Percentiles rank a stretch among this genome's conserved stretches.
Evolutionary conservation across 2,329 filamentous ascomycete genomes (phyloP).

Genomic region (Penicillium sp.): DNA sequence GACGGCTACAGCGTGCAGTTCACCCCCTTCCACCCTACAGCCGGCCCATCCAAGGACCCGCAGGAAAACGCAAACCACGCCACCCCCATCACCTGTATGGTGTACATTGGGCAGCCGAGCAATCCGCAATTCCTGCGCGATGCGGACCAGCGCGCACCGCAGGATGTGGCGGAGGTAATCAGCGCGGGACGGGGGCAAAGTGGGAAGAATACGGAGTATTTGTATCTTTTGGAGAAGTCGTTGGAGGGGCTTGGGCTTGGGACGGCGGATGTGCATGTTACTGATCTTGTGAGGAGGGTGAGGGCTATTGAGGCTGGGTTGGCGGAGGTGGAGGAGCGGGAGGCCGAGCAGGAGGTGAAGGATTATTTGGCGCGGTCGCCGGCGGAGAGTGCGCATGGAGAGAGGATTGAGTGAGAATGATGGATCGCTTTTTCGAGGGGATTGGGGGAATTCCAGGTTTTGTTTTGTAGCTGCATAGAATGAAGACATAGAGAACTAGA

Average conservation of each 20-base stretch:
- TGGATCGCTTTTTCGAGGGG: neutral
- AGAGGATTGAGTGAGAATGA: slow-evolving; percentile 22
- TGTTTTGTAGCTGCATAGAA: neutral
- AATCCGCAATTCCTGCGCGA: slow-evolving; percentile 82
- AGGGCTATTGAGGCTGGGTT: slow-evolving; percentile 59
- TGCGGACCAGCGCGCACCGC: slow-evolving; percentile 66
- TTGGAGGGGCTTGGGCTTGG: slow-evolving; percentile 72
- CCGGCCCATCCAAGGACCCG: neutral
- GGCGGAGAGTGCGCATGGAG: slow-evolving; percentile 9
- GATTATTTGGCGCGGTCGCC: slow-evolving; percentile 26
- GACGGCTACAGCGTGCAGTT: slow-evolving; percentile 96
- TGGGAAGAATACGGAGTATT: slow-evolving; percentile 86
- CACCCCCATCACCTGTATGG: slow-evolving; percentile 60
- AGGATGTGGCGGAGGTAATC: slow-evolving; percentile 79
- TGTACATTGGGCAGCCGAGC: slow-evolving; percentile 91
- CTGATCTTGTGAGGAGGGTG: slow-evolving; percentile 75
- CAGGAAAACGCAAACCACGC: neutral
- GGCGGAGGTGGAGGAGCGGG: slow-evolving; percentile 34
- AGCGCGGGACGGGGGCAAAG: slow-evolving; percentile 75
- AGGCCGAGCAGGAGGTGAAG: slow-evolving; percentile 33
- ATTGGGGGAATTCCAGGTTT: too few relatives aligned
- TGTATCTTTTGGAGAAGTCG: slow-evolving; percentile 76
- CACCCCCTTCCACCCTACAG: slow-evolving; percentile 68
- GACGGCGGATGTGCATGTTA: slow-evolving; percentile 81
- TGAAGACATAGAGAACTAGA: slow-evolving; percentile 1